Percentiles rank a stretch among this genome's conserved stretches.
These are phyloP conservation scores for Chrysochromulina parva DNA, from an alignment of 78 protist genomes.

Conservation along the genomic window DNA sequence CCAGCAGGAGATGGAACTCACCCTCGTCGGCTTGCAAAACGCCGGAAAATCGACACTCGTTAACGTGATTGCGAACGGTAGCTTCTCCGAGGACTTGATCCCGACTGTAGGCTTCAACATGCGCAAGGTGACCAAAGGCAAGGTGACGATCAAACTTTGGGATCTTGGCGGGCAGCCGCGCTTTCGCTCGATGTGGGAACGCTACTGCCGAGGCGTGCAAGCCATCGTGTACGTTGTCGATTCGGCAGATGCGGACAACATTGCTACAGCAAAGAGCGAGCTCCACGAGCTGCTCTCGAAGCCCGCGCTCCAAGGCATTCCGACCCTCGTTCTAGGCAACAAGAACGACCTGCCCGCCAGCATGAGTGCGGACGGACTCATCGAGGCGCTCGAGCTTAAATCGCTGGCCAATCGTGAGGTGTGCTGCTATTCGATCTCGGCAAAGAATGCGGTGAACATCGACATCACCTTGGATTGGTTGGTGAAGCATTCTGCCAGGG, in stretches of 20 bases:
- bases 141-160: constrained; percentile 83
- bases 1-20: constrained; percentile 95
- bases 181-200: constrained; percentile 96
- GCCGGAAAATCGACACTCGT: constrained; percentile 96
- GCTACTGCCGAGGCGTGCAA: constrained; percentile 93
- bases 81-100: constrained; percentile 83
- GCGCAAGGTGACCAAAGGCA: constrained; percentile 92
- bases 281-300: constrained; percentile 80
- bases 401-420: constrained; percentile 80
- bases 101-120: constrained; percentile 95
- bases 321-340: constrained; percentile 93
- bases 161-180: constrained; percentile 98
- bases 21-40: constrained; percentile 94
- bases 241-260: constrained; percentile 75
- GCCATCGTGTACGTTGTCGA: constrained; percentile 96
- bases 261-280: constrained; percentile 76
- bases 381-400: constrained; percentile 65
- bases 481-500: neutral
- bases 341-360: constrained; percentile 91
- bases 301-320: constrained; percentile 90
- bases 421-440: constrained; percentile 86
- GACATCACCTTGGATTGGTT: constrained; percentile 57
- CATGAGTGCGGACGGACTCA: constrained; percentile 69
- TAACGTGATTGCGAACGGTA: constrained; percentile 75
- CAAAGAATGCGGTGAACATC: constrained; percentile 85